These are phyloP conservation scores for Lentinula detonsa DNA, from an alignment of 768 basidiomycete species.

Conservation along the genomic window DNA sequence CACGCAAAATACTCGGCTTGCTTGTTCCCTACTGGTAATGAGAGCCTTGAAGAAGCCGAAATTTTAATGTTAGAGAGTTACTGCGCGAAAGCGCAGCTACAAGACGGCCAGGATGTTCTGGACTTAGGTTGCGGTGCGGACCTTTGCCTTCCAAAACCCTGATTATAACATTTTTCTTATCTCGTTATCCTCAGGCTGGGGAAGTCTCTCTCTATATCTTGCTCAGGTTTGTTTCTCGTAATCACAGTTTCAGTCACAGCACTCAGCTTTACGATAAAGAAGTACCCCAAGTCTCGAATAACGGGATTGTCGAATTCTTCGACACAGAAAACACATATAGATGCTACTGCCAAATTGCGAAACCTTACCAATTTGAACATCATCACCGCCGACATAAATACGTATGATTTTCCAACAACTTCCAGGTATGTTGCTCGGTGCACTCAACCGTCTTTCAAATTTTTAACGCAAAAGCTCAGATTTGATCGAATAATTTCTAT, in stretches of 20 bases:
- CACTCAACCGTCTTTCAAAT: background rate
- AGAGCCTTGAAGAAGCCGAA: slow-evolving; percentile 60
- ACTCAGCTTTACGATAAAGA: slow-evolving; percentile 25
- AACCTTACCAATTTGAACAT: slow-evolving; percentile 55
- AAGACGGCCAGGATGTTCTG: slow-evolving; percentile 55
- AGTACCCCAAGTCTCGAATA: slow-evolving; percentile 60
- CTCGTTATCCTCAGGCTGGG: slow-evolving; percentile 43
- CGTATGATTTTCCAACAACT: slow-evolving; percentile 46
- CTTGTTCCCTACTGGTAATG: slow-evolving; percentile 53
- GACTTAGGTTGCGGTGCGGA: slow-evolving; percentile 62
- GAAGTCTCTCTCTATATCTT: slow-evolving; percentile 61
- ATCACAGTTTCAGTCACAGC: background rate
- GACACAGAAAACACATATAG: slow-evolving; percentile 62
- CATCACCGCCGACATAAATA: slow-evolving; percentile 66
- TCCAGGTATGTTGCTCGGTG: slow-evolving; percentile 29
- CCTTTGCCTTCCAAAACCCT: background rate
- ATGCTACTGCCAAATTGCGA: slow-evolving; percentile 38
- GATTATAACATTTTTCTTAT: background rate
- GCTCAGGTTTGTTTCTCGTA: slow-evolving; percentile 36
- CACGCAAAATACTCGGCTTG: slow-evolving; percentile 65
- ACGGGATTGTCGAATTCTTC: slow-evolving; percentile 62
- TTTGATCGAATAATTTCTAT: slow-evolving; percentile 70
- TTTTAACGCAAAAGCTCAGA: slow-evolving; percentile 23
- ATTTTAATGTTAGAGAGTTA: slow-evolving; percentile 61
- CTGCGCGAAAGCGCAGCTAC: slow-evolving; percentile 56